Conservation (phyloP, 2,329 filamentous ascomycete genomes). For the Aciculosporium take region DNA sequence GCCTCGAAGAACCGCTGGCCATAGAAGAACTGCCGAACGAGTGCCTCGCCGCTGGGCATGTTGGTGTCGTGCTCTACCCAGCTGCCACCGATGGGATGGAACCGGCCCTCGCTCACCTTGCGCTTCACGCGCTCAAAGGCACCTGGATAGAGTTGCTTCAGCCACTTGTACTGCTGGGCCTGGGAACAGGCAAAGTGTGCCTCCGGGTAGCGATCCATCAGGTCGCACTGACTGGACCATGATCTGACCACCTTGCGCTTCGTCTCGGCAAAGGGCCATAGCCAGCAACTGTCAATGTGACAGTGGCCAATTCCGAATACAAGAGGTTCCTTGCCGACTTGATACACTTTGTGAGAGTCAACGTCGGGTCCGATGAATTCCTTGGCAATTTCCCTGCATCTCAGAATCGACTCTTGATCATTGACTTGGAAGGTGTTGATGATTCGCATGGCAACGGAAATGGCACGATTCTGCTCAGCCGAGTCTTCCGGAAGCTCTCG, state of each 20-base stretch:
- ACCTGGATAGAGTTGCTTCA: conserved; percentile 76
- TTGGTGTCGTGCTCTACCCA: conserved; percentile 99
- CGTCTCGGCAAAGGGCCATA: conserved; percentile 97
- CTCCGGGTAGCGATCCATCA: conserved; percentile 92
- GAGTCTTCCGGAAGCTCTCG: conserved; percentile 80
- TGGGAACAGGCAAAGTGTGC: conserved; percentile 85
- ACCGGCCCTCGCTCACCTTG: conserved; percentile 80
- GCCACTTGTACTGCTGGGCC: conserved; percentile 96
- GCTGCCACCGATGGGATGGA: conserved; percentile 90
- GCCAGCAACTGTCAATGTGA: conserved; percentile 96
- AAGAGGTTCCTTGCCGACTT: conserved; percentile 56
- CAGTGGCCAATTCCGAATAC: conserved; percentile 90
- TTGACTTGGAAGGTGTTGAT: conserved; percentile 81
- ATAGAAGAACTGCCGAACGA: conserved; percentile 88
- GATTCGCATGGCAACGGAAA: conserved; percentile 72
- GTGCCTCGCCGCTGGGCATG: conserved; percentile 85
- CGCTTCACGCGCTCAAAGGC: conserved; percentile 81
- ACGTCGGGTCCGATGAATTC: conserved; percentile 71
- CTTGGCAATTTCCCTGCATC: conserved; percentile 69
- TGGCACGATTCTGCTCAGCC: conserved; percentile 76
- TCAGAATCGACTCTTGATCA: conserved; percentile 60
- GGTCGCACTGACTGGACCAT: conserved; percentile 91
- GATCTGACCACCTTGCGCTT: conserved; percentile 92
- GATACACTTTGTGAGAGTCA: conserved; percentile 73
- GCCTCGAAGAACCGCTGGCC: conserved; percentile 91